phyloP scores from a whole-genome alignment of 2,329 filamentous ascomycete genomes.

The Rutstroemia sp. region DNA sequence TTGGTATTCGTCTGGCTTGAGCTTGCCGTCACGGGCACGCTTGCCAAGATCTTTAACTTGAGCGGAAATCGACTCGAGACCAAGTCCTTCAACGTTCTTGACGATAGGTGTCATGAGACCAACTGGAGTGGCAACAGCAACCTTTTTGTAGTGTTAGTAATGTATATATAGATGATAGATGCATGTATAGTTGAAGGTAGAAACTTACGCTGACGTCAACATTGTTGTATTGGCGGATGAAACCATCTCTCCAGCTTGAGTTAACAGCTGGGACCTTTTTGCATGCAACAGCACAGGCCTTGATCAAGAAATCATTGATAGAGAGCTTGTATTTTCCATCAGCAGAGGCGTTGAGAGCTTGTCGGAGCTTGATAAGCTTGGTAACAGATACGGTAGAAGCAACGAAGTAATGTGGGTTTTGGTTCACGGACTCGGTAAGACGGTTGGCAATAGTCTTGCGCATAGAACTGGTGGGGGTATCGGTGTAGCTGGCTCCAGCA shows the following conservation, averaged over 20 bases:
- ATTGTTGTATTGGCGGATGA: constrained; percentile 87
- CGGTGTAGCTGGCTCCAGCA: constrained; percentile 66
- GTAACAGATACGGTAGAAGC: constrained; percentile 82
- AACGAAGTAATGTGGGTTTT: constrained; percentile 98
- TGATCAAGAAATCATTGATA: constrained; percentile 99
- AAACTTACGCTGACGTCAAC: constrained; percentile 89
- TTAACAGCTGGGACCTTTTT: constrained; percentile 94
- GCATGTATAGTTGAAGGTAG: not conserved
- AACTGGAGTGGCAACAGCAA: constrained; percentile 62
- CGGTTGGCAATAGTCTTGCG: constrained; percentile 95
- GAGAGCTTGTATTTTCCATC: constrained; percentile 98
- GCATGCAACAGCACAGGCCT: constrained; percentile 82
- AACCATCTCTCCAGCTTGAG: constrained; percentile 85
- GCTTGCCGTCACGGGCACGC: constrained; percentile 92
- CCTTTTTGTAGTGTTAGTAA: constrained; percentile 16
- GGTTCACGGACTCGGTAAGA: constrained; percentile 78
- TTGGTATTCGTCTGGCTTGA: constrained; percentile 99
- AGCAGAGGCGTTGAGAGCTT: constrained; percentile 80
- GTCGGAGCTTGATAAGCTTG: constrained; percentile 94
- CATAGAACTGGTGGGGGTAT: constrained; percentile 83
- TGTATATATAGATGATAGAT: not conserved
- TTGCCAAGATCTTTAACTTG: constrained; percentile 95
- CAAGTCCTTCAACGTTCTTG: constrained; percentile 77
- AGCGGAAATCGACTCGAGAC: constrained; percentile 79
- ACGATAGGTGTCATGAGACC: constrained; percentile 98